Conservation (phyloP, 441 rosid genomes). For the Euphorbia celastroides region DNA sequence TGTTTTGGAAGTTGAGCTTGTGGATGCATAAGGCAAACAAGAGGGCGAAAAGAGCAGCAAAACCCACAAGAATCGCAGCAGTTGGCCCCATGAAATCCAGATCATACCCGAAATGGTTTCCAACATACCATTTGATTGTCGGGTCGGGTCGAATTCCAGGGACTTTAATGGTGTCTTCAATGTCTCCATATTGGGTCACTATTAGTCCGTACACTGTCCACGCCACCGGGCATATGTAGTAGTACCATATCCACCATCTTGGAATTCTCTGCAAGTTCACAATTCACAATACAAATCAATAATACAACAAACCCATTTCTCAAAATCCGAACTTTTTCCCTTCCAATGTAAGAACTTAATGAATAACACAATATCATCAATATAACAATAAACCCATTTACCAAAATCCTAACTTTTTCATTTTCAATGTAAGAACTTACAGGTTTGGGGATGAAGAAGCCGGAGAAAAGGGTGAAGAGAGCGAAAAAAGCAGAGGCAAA, state of each 20-base stretch:
- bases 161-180: slow-evolving; percentile 31
- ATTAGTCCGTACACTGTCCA: slow-evolving; percentile 82
- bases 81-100: slow-evolving; percentile 59
- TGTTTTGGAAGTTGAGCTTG: slow-evolving; percentile 67
- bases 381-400: too few relatives aligned
- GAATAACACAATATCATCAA: too few relatives aligned
- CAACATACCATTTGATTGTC: slow-evolving; percentile 35
- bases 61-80: slow-evolving; percentile 66
- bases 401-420: too few relatives aligned
- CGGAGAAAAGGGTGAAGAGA: slow-evolving; percentile 68
- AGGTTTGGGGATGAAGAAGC: slow-evolving; percentile 79
- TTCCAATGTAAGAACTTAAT: too few relatives aligned
- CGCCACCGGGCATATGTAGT: slow-evolving; percentile 60
- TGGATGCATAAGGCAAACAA: slow-evolving; percentile 58
- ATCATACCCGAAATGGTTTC: slow-evolving; percentile 50
- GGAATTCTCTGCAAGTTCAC: slow-evolving; percentile 32
- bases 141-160: slow-evolving; percentile 29
- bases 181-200: slow-evolving; percentile 62
- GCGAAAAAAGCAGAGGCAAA: slow-evolving; percentile 66
- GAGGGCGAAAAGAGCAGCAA: slow-evolving; percentile 57
- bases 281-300: not conserved
- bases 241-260: slow-evolving; percentile 76
- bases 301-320: too few relatives aligned
- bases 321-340: too few relatives aligned
- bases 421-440: slow-evolving; percentile 40